Base-by-base conservation (phyloP, 352 stramenopile genomes). In the Pythium rhizo-oryzae region DNA sequence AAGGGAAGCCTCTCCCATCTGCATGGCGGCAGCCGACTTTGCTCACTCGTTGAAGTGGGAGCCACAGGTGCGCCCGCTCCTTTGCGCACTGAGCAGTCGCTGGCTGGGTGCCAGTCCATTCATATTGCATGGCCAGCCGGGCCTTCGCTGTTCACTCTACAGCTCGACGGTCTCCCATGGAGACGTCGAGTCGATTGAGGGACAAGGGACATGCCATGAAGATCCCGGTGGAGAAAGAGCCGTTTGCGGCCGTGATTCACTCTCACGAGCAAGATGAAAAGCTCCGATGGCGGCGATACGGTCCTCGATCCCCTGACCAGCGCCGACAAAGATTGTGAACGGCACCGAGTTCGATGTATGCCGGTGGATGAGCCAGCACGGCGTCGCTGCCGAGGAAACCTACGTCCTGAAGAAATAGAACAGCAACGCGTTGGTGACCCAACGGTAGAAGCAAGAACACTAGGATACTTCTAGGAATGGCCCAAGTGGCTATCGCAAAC, bases 171-270 rank as follows among this genome's bases (percentile, higher is more conserved):
- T 47, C 41, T 47, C 15, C 15, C 9, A 4, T 47, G 18, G 2
- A 33, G 28, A 33, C 28, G 28, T 33, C 28, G 28, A 33, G 2
- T 43, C 13, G 37, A 6, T 43, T 43, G 37, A 6, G 28, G 28
- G 28, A 33, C 41, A 47, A 21, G 13, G 15, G 2, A 12, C 9
- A 3, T 8, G 6, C 41, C n/a, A 89, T 87, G 79, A 87, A 83
- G 74, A 82, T 84, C 60, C 77, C 79, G 63, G 21, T 85, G 43
- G 71, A 77, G 59, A 76, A 81, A 65, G 83, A 79, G 49, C 56
- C 80, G 33, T 87, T 90, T 59, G 70, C 78, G 39, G 72, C 79
- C n/a, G 57, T 90, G 30, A 72, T 79, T 62, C 74, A 87, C 8
- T 74, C 71, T 30, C 19, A 4, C 12, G 41, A 49, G 13, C 39